Percentiles rank a stretch among this genome's conserved stretches.
Conservation (phyloP, 768 basidiomycete genomes). For the Chalciporus pseudorubinellus region DNA sequence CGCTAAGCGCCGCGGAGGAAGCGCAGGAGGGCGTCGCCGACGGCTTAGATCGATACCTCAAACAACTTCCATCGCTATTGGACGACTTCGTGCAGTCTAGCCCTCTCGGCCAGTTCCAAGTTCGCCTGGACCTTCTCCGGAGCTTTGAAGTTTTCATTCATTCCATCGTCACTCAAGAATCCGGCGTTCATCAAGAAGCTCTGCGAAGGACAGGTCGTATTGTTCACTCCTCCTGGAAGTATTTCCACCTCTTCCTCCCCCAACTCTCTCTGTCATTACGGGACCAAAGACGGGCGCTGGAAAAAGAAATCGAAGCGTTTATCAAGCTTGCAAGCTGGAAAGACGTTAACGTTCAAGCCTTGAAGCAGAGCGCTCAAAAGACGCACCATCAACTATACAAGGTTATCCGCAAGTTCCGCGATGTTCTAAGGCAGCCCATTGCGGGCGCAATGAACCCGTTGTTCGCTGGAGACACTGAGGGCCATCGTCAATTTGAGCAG, state of each 20-base stretch:
- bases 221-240: slow-evolving; percentile 56
- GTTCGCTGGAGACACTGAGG: slow-evolving; percentile 38
- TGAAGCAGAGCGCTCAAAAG: slow-evolving; percentile 85
- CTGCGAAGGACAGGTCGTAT: slow-evolving; percentile 55
- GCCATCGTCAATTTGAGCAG: slow-evolving; percentile 10
- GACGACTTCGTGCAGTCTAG: slow-evolving; percentile 73
- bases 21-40: slow-evolving; percentile 31
- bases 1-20: slow-evolving; percentile 46
- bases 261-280: slow-evolving; percentile 48
- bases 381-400: slow-evolving; percentile 93
- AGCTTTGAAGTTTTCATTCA: slow-evolving; percentile 60
- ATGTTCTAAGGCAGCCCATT: slow-evolving; percentile 75
- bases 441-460: slow-evolving; percentile 37
- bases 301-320: slow-evolving; percentile 79
- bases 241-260: slow-evolving; percentile 61
- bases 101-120: slow-evolving; percentile 80
- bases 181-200: slow-evolving; percentile 26
- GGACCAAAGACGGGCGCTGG: slow-evolving; percentile 57
- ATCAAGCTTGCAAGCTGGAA: slow-evolving; percentile 99
- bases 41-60: slow-evolving; percentile 51
- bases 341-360: slow-evolving; percentile 91
- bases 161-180: slow-evolving; percentile 35
- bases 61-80: slow-evolving; percentile 69
- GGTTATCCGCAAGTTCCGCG: slow-evolving; percentile 88
- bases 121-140: slow-evolving; percentile 63